Evolutionary conservation across 2,329 filamentous ascomycete genomes (phyloP), one percentile per base, ranked within the genome.

Genomic region (Trichothecium roseum): DNA sequence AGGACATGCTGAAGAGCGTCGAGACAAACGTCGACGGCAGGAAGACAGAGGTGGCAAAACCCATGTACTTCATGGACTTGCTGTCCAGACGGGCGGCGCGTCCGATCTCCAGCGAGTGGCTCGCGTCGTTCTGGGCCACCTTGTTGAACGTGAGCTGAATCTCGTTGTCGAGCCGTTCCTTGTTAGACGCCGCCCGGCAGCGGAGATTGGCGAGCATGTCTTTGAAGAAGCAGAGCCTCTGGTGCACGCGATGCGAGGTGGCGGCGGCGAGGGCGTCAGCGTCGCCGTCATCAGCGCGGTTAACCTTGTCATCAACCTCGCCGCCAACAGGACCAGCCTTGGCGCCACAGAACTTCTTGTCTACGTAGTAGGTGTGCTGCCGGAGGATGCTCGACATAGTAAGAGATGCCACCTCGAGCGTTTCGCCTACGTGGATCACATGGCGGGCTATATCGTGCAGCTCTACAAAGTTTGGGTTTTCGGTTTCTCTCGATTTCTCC

Each of bases 21-120:
- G 51, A 67, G 13, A 72, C 55, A 40, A 72, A 72, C 0, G 69
- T 73, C 0, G 65, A 59, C 0, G 70, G 70, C 0, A 74, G 46
- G 28, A 74, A 74, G 0, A 54, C 47, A 6, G 70, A 44, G 0
- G 68, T 69, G 1, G 71, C 49, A 13, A 69, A 56, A 1, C 68
- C 61, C 30, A 74, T 56, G 0, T 63, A 66, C 45, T 64, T 67
- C 66, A 73, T 72, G 1, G 66, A 60, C 1, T 62, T 53, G 40
- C 66, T 69, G 35, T 74, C 71, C 1, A 40, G 40, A n/a, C 59
- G 55, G 0, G 63, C 54, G 0, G 59, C 57, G 8, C 48, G 50
- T 0, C 58, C 57, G 8, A 69, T 63, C 8, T 55, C 35, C 3
- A 68, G 52, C 0, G 62, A 57, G 1, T 54, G 45, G 1, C 44